Evolutionary conservation across 257 asterid genomes (phyloP), one percentile per base, ranked within the genome.

Genomic region (Solanum corneliomulleri): DNA sequence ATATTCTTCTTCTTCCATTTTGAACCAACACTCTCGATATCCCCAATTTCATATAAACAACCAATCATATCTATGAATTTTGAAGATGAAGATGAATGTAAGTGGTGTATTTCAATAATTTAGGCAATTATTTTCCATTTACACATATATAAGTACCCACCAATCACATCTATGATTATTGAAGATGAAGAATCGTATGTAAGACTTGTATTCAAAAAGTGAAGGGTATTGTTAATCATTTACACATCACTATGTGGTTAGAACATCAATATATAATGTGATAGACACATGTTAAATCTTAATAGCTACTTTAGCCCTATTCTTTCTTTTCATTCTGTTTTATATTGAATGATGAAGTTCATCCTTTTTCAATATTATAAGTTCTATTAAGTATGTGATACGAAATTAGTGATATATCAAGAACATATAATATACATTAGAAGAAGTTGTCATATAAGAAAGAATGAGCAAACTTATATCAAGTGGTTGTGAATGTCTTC

Each of bases 401-500:
- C 45, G 18, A 47, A n/a, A 69, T 13, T 31, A 16, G 2, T 31
- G 23, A 41, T 41, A 13, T 62, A 25, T 15, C 66, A 45, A 5
- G 84, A 78, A 78, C 16, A 78, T 27, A 78, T 15, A 78, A 78
- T 9, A 78, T 78, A 25, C 23, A 44, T 27, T 45, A 44, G 25
- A 14, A 27, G 42, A 18, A 45, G 62, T 27, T 44, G 1, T 45
- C 27, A 64, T 64, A 60, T 64, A 64, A 21, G 84, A 25, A 64
- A 8, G 33, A 86, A 86, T 84, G 85, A 33, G 88, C 93, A 86
- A 88, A 95, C 99, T 97, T 94, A 90, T 93, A 87, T 97, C 98
- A 75, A 97, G 35, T 33, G 92, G 92, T 94, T 96, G 35, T 42
- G 31, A 91, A 95, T 94, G 88, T 95, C 99, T 58, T 94, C 96